Evolutionary conservation across 495 filamentous ascomycete genomes (phyloP).

Genomic region (Jackrogersella minutella): DNA sequence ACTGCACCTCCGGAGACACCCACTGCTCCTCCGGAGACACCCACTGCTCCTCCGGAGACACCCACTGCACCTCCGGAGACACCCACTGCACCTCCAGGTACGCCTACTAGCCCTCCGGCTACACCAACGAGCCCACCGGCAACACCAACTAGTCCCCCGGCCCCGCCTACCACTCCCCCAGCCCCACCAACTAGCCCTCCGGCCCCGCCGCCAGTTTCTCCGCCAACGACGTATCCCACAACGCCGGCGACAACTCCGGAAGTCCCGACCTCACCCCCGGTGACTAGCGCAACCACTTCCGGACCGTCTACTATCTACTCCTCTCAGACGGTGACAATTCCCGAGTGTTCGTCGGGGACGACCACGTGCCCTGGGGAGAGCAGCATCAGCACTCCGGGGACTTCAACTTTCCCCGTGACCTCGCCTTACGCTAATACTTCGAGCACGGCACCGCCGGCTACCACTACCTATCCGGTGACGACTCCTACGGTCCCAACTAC

Average conservation of each 20-base stretch:
- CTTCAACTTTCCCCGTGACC: neutral
- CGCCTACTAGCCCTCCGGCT: neutral
- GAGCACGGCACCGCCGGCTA: neutral
- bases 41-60: constrained; percentile 1
- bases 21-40: constrained; percentile 2
- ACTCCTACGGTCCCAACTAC: constrained; percentile 1
- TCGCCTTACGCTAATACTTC: neutral
- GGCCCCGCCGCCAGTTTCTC: too few relatives aligned
- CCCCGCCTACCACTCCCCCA: too few relatives aligned
- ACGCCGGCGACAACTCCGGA: neutral
- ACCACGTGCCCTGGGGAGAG: neutral
- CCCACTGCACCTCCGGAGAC: neutral
- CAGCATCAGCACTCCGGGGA: neutral
- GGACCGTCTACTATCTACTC: constrained; percentile 9
- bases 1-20: neutral
- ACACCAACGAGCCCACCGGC: neutral
- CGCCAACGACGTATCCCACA: neutral
- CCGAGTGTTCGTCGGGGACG: constrained; percentile 6
- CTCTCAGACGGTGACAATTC: constrained; percentile 4
- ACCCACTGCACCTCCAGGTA: neutral
- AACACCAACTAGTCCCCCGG: neutral
- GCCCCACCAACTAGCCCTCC: too few relatives aligned
- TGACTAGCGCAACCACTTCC: constrained; percentile 15
- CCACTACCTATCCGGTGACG: constrained; percentile 5
- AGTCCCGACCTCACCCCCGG: neutral